Evolutionary conservation across 2,329 filamentous ascomycete species (phyloP), one percentile per base, ranked within the genome.

Genomic region (Botrytis tulipae): DNA sequence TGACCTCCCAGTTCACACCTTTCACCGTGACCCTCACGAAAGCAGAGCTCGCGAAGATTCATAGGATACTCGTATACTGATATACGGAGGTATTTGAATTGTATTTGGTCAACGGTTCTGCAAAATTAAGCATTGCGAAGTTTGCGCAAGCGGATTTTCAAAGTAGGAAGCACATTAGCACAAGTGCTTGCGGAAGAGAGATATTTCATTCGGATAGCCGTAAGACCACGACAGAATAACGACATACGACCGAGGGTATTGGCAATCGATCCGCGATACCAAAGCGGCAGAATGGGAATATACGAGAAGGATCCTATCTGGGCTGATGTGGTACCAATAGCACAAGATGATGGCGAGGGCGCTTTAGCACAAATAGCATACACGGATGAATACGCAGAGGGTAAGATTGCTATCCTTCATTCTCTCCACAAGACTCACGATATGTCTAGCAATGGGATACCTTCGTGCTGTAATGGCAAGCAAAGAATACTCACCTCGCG

Each of bases 311-410:
- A 95, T 82, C 90, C 93, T 1, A 87, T 86, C 75, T 98, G 94
- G 95, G 90, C 93, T 77, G 94, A 97, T 83, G 87, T 98, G 70
- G 85, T 89, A 70, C 95, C 95, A 32, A 92, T 98, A 73, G 90
- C 93, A 6, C 91, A 96, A 79, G 88, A 94, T 80, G 95, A 98
- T 83, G 93, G 94, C 74, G 92, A 90, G 78, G 87, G 91, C 78
- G 94, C 95, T 42, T 88, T 99, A 74, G 95, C 95, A n/a, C 90
- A 91, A 74, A 99, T 99, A 82, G 91, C 95, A 73, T 99, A 99
- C 83, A 89, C 92, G 3, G 90, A 93, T 46, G 92, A 96, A 76
- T 99, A 99, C 82, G 89, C 91, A 76, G 95, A 98, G 85, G 87
- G 89, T 91, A 83, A 68, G 48, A 32, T 77, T 46, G 20, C 74